These are phyloP conservation scores for Lentinula raphanica DNA, from an alignment of 768 basidiomycete genomes.

Conservation along the genomic window DNA sequence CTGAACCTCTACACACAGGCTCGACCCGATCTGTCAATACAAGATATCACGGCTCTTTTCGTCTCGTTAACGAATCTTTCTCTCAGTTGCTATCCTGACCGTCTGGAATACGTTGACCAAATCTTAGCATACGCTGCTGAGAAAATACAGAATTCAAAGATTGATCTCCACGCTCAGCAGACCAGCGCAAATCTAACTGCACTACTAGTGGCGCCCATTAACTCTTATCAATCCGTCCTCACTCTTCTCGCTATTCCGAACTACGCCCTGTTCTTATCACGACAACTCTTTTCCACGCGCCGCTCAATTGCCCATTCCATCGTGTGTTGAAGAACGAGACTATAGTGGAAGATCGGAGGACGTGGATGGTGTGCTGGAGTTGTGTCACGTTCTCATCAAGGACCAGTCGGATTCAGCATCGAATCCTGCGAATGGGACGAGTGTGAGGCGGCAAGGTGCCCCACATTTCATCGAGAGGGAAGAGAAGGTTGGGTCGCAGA, in stretches of 20 bases:
- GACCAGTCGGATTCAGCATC: slow-evolving; percentile 63
- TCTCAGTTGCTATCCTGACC: slow-evolving; percentile 94
- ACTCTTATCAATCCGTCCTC: slow-evolving; percentile 92
- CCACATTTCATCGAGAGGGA: slow-evolving; percentile 63
- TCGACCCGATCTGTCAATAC: slow-evolving; percentile 93
- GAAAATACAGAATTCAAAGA: slow-evolving; percentile 83
- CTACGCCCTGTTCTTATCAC: slow-evolving; percentile 76
- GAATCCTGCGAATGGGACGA: slow-evolving; percentile 22
- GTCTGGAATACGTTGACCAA: slow-evolving; percentile 96
- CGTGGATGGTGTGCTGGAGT: slow-evolving; percentile 86
- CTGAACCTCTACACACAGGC: slow-evolving; percentile 49
- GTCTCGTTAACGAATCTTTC: slow-evolving; percentile 95
- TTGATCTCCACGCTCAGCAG: slow-evolving; percentile 78
- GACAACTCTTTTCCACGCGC: slow-evolving; percentile 86
- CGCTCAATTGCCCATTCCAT: slow-evolving; percentile 93
- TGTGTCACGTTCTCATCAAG: slow-evolving; percentile 88
- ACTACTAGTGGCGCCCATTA: slow-evolving; percentile 89
- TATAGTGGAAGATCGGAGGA: slow-evolving; percentile 89
- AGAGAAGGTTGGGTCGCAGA: slow-evolving; percentile 92
- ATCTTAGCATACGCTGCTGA: slow-evolving; percentile 83
- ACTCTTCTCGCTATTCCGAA: slow-evolving; percentile 94
- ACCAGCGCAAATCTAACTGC: slow-evolving; percentile 89
- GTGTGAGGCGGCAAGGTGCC: slow-evolving; percentile 46
- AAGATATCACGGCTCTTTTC: slow-evolving; percentile 93
- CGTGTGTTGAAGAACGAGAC: slow-evolving; percentile 95